Conservation (phyloP, 345 rosid genomes). For the Schrenkiella parvula region DNA sequence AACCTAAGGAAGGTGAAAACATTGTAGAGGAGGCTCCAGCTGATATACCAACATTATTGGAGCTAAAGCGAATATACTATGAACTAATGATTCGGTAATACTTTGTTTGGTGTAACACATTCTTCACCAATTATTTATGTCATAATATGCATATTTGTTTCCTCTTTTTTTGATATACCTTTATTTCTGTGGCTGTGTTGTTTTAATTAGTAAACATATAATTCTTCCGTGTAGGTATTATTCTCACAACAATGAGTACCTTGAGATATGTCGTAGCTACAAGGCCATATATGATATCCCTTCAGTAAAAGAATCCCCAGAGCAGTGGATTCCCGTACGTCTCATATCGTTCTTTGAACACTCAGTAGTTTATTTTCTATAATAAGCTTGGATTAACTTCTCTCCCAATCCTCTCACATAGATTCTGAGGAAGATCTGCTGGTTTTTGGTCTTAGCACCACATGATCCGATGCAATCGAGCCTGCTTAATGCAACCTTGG, state of each 20-base stretch:
- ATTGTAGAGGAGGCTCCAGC: conserved; percentile 86
- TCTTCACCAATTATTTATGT: not conserved
- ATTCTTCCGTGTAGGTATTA: conserved; percentile 56
- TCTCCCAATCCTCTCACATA: conserved; percentile 10
- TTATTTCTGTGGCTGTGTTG: not conserved
- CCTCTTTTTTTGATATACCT: not conserved
- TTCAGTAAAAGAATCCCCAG: conserved; percentile 60
- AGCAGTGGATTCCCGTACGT: conserved; percentile 67
- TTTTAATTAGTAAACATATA: not conserved
- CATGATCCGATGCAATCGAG: conserved; percentile 84
- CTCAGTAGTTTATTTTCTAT: not conserved
- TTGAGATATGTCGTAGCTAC: conserved; percentile 89
- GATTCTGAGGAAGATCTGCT: conserved; percentile 76
- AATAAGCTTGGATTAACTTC: not conserved
- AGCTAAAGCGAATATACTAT: conserved; percentile 77
- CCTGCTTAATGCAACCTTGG: conserved; percentile 64
- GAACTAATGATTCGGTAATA: conserved; percentile 71
- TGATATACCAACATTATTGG: conserved; percentile 78
- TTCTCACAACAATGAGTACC: conserved; percentile 75
- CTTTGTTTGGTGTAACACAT: not conserved
- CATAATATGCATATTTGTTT: not conserved
- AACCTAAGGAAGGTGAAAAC: conserved; percentile 81
- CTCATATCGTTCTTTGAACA: not conserved
- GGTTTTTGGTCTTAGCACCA: conserved; percentile 73
- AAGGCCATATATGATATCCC: conserved; percentile 89